Base-by-base conservation (phyloP, 2,329 filamentous ascomycete genomes). In the Epichloe typhina region DNA sequence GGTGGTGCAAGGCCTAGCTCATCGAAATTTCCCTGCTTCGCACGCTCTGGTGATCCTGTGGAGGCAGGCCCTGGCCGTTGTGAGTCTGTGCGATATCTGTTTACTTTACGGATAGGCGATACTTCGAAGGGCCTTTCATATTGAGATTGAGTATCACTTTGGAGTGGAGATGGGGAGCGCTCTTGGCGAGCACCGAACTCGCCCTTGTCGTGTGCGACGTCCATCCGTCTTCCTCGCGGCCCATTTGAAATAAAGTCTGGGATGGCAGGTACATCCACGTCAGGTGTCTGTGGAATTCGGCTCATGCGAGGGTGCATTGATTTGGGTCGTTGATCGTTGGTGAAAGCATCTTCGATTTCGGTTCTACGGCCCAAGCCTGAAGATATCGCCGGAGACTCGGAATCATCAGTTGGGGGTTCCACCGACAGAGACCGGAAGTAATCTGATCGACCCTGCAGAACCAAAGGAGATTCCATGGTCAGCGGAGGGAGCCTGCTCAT, bases 401-500 rank as follows among this genome's bases (percentile, higher is more conserved):
- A 61, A 12, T 55, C 49, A 35, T 79, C 76, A 3, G 74, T 74
- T 40, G 69, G 70, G 2, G 73, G 74, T 58, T 85, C 84, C 49
- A 80, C 73, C 40, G 83, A 88, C 58, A 84, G 69, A 50, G 84
- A 85, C 40, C 88, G 83, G 63, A 90, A 90, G 67, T 88, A 95
- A 17, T 84, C 86, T 3, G 87, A 86, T 55, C 88, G 80, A 56
- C 80, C 82, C 62, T 86, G 84, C 23, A 80, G 64, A 67, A 88
- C 69, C 52, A 96, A 74, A 49, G 91, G 89, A 59, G 88, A 88
- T 53, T 86, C 84, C 38, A 88, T 84, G 19, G 87, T 88, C 53
- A 90, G 73, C 6, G 89, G 88, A 3, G 90, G 88, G 42, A 97
- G 71, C 41, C 91, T 80, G 69, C 90, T 96, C 69, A 96, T 79